Evolutionary conservation across 345 rosid genomes (phyloP).

Genomic region (Gossypium raimondii): DNA sequence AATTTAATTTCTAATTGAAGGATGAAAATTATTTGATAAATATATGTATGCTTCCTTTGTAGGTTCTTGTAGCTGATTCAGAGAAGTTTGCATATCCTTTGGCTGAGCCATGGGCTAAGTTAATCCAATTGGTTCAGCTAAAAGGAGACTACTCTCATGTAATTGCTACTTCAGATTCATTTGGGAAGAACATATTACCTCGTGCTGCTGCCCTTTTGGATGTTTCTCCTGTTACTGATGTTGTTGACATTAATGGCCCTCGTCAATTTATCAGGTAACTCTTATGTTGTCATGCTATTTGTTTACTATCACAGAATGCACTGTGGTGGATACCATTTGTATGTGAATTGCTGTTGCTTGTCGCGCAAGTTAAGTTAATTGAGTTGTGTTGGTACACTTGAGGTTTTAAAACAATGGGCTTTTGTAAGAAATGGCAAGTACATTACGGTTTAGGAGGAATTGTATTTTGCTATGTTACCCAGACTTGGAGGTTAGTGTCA

Average conservation of each 20-base stretch:
- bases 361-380: neutral
- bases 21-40: neutral
- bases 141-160: constrained; percentile 69
- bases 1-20: neutral
- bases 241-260: constrained; percentile 56
- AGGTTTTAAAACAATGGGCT: neutral
- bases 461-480: neutral
- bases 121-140: constrained; percentile 69
- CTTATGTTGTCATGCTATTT: neutral
- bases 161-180: constrained; percentile 71
- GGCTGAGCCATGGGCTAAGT: constrained; percentile 90
- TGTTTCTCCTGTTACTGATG: constrained; percentile 94
- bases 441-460: neutral
- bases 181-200: constrained; percentile 83
- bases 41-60: constrained; percentile 4
- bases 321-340: neutral
- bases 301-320: neutral
- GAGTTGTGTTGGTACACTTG: neutral
- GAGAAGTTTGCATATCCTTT: constrained; percentile 58
- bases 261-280: constrained; percentile 67
- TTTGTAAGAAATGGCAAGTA: neutral
- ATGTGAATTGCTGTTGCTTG: neutral
- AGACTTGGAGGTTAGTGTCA: neutral
- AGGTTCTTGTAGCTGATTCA: constrained; percentile 93
- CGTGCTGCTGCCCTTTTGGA: constrained; percentile 92